Conservation (phyloP, 2,329 filamentous ascomycete species). For the Aspergillus fumigatus region DNA sequence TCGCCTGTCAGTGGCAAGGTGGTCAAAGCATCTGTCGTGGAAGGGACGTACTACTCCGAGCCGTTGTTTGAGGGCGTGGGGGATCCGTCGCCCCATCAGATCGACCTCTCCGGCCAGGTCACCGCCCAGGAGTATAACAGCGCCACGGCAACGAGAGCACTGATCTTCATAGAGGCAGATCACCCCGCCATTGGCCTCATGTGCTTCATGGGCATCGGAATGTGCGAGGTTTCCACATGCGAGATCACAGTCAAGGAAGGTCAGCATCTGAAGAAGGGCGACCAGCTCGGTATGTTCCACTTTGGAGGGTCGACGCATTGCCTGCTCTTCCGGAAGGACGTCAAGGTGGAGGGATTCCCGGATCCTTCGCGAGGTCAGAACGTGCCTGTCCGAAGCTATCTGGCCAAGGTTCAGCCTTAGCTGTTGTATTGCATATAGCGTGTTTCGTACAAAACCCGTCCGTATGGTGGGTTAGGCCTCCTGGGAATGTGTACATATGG, state of each 20-base stretch:
- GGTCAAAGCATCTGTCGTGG: slow-evolving; percentile 52
- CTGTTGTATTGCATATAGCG: background rate
- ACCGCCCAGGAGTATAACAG: slow-evolving; percentile 62
- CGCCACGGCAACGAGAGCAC: slow-evolving; percentile 61
- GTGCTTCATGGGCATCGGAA: slow-evolving; percentile 67
- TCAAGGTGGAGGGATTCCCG: slow-evolving; percentile 26
- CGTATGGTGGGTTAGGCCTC: too few relatives aligned
- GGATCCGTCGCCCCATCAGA: slow-evolving; percentile 24
- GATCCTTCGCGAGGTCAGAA: slow-evolving; percentile 21
- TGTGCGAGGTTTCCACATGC: slow-evolving; percentile 72
- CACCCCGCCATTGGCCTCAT: slow-evolving; percentile 63
- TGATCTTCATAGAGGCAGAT: slow-evolving; percentile 68
- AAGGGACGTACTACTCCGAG: slow-evolving; percentile 67
- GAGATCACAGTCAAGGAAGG: slow-evolving; percentile 66
- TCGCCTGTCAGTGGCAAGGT: slow-evolving; percentile 61
- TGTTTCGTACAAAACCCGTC: too few relatives aligned
- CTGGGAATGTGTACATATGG: too few relatives aligned
- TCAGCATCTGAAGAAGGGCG: slow-evolving; percentile 63
- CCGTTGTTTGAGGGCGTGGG: slow-evolving; percentile 48
- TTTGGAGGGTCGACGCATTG: slow-evolving; percentile 71
- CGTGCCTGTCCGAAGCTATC: slow-evolving; percentile 21
- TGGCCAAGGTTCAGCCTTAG: slow-evolving; percentile 11
- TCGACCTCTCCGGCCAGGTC: slow-evolving; percentile 24
- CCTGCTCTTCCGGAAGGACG: slow-evolving; percentile 53
- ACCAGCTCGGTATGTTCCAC: slow-evolving; percentile 74